Evolutionary conservation across 2,329 filamentous ascomycete genomes (phyloP).

Genomic region (Aspergillus carbonarius): DNA sequence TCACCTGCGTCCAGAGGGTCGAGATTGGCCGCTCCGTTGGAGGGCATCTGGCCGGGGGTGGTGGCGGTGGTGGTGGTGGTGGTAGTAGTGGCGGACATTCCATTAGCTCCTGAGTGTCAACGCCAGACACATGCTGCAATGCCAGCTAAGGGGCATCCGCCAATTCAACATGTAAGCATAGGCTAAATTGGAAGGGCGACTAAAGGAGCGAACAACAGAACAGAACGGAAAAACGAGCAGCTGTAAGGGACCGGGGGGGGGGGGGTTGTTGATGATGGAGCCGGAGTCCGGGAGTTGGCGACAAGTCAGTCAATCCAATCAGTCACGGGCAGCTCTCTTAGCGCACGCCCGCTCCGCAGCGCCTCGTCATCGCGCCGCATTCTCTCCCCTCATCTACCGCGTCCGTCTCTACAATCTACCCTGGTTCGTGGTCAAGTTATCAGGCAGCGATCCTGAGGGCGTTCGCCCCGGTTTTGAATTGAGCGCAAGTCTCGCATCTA

Average conservation of each 20-base stretch:
- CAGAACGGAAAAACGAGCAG: neutral
- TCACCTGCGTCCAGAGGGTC: constrained; percentile 49
- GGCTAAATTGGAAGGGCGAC: neutral
- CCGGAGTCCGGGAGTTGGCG: neutral
- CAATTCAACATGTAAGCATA: constrained; percentile 1
- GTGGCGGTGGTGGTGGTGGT: constrained; percentile 27
- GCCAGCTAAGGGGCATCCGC: constrained; percentile 7
- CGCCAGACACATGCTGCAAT: constrained; percentile 24
- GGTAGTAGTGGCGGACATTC: constrained; percentile 34
- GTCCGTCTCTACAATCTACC: neutral
- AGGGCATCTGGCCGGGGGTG: constrained; percentile 37
- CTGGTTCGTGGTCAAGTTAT: neutral
- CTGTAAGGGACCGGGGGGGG: neutral
- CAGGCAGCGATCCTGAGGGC: neutral
- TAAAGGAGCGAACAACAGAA: constrained; percentile 2
- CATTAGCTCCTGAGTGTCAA: constrained; percentile 30
- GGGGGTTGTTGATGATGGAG: constrained; percentile 1
- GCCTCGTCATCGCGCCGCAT: neutral
- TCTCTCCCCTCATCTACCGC: neutral
- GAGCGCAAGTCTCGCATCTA: constrained; percentile 4
- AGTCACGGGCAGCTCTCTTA: neutral
- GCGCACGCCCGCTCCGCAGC: neutral
- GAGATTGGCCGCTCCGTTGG: constrained; percentile 36
- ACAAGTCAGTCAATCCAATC: neutral
- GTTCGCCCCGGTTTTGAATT: neutral